Evolutionary conservation across 257 asterid species (phyloP), one percentile per base, ranked within the genome.

Genomic region (Penstemon eatonii): DNA sequence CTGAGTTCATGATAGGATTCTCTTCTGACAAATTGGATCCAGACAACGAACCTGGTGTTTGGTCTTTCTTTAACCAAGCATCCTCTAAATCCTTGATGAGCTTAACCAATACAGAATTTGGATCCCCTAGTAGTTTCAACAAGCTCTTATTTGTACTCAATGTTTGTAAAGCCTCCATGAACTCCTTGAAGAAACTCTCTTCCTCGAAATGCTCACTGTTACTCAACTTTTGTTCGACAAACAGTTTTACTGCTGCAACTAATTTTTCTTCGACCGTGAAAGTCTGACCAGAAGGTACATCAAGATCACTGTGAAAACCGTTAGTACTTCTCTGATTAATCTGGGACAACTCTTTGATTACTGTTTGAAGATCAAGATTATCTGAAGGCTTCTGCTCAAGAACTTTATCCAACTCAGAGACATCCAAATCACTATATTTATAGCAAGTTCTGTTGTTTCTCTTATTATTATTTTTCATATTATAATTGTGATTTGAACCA

Each of bases 91-190:
- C 71, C 67, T 80, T 82, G 12, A 85, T 82, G 19, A 74, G 90
- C 76, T 86, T 80, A 39, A 82, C 76, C 51, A 84, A 73, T 58
- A 51, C 75, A 2, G 89, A 84, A 71, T 86, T 69, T 15, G 87
- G 90, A 74, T 90, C 95, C 81, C 83, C 73, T 10, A 89, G 75
- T 72, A 87, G 84, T 81, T 80, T 81, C 68, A 84, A 82, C 58
- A 77, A 65, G 56, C 84, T 91, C 66, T 80, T 76, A 65, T 89
- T 81, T 45, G 67, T 79, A 78, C 84, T 80, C 43, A 94, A 51
- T 3, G 69, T 74, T 73, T 84, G 76, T 72, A 93, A 67, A 72
- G 89, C 89, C 87, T 94, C 92, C 82, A 79, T 67, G 68, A 84
- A 76, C 76, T 89, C 97, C 64, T 69, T 79, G 3, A 96, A 82